A percentile compares a stretch with the other conserved stretches of the same genome.
These are phyloP conservation scores for Fomitiporia mediterranea DNA, from an alignment of 1,284 basidiomycete genomes.

Conservation along the genomic window DNA sequence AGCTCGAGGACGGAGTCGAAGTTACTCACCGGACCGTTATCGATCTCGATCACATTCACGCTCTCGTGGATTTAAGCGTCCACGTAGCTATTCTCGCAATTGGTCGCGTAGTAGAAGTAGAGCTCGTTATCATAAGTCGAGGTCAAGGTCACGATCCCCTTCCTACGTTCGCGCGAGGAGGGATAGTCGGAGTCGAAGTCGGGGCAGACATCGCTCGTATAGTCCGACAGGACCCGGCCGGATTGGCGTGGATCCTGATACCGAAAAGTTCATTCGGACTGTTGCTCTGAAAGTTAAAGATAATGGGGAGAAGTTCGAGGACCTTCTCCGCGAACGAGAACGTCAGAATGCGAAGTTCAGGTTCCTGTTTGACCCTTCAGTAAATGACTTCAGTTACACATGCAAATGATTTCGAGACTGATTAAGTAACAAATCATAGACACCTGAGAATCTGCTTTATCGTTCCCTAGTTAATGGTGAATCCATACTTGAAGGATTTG, in stretches of 20 bases:
- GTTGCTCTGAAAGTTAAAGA: conserved; percentile 83
- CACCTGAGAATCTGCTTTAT: conserved; percentile 80
- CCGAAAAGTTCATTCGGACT: conserved; percentile 78
- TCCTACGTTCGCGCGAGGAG: conserved; percentile 19
- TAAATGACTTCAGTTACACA: conserved; percentile 34
- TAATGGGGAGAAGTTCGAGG: conserved; percentile 77
- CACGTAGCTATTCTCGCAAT: conserved; percentile 44
- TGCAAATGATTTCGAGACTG: background rate
- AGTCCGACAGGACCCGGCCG: conserved; percentile 27
- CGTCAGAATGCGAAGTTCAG: conserved; percentile 75
- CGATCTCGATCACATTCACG: conserved; percentile 37
- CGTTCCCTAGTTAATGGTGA: conserved; percentile 65
- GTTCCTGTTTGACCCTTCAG: conserved; percentile 70
- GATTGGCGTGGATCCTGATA: conserved; percentile 62
- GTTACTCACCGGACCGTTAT: conserved; percentile 36
- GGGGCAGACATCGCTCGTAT: conserved; percentile 17
- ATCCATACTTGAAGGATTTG: conserved; percentile 64
- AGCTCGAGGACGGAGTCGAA: conserved; percentile 37
- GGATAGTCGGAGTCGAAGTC: conserved; percentile 13
- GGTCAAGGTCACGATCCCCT: conserved; percentile 28
- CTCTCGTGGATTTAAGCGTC: conserved; percentile 30
- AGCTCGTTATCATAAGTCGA: conserved; percentile 37
- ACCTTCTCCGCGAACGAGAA: conserved; percentile 72
- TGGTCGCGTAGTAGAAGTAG: conserved; percentile 32
- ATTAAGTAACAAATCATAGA: conserved; percentile 38